Evolutionary conservation across 805 yeast genomes (phyloP).

Genomic region (Ogataea salicorniae): DNA sequence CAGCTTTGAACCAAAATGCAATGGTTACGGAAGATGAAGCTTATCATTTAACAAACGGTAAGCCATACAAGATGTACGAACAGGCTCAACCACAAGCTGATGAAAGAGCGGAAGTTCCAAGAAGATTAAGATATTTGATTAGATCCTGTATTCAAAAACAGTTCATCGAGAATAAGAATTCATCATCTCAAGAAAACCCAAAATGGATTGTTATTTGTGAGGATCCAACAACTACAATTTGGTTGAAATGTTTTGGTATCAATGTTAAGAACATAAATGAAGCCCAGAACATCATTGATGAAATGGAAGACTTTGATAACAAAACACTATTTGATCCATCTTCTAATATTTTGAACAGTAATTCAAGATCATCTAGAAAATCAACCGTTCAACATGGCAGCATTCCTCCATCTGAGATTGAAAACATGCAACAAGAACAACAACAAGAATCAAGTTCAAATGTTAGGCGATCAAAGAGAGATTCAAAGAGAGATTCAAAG

Average conservation of each 20-base stretch:
- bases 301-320: not conserved
- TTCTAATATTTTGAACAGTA: not conserved
- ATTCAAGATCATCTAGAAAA: too few relatives aligned
- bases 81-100: slow-evolving; percentile 1
- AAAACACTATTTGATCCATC: not conserved
- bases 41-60: slow-evolving; percentile 2
- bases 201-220: slow-evolving; percentile 61
- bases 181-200: slow-evolving; percentile 11
- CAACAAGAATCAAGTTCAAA: too few relatives aligned
- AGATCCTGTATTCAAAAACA: slow-evolving; percentile 55
- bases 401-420: too few relatives aligned
- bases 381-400: too few relatives aligned
- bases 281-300: slow-evolving; percentile 39
- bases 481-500: not conserved
- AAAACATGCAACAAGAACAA: too few relatives aligned
- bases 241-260: slow-evolving; percentile 54
- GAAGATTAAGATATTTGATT: slow-evolving; percentile 47
- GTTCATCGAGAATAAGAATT: slow-evolving; percentile 34
- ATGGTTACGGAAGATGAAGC: slow-evolving; percentile 8
- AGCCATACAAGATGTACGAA: slow-evolving; percentile 1
- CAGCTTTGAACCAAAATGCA: slow-evolving; percentile 2
- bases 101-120: slow-evolving; percentile 43
- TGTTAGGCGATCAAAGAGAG: not conserved
- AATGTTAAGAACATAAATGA: slow-evolving; percentile 47
- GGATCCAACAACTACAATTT: slow-evolving; percentile 45